Evolutionary conservation across 306 rosid species (phyloP), one percentile per base, ranked within the genome.

Genomic region (Acacia melanoxylon): DNA sequence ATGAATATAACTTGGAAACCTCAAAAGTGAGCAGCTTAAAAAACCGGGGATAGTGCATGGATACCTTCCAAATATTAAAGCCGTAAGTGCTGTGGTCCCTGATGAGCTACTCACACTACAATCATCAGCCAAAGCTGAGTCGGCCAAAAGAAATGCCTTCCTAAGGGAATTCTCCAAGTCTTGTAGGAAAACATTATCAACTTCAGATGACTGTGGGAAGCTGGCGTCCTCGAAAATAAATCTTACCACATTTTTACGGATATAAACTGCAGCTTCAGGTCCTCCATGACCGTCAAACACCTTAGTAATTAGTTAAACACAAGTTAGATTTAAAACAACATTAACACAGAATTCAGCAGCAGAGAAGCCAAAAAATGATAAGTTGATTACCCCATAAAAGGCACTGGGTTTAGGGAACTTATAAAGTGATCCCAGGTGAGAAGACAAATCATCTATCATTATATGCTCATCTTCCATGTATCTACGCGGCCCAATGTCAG

Each of bases 221-320:
- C 65, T 78, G 68, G 81, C 91, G 74, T 91, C 97, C 76, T 92
- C 92, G 14, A 96, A 93, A 80, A 96, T 74, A 83, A 93, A 88
- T 74, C 91, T 90, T 46, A 88, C 83, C 12, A 91, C 92, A 83
- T 96, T 90, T 83, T 91, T 88, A 72, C 86, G 87, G 11, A 92
- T 84, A 80, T 86, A 96, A 82, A 91, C 93, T 20, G 98, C 97
- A 25, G 99, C 99, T 88, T 96, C 99, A 19, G 98, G 92, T 85
- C 99, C 98, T 89, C 99, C 99, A 83, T 96, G 99, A 27, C 99
- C 98, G 75, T 96, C 99, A 85, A 96, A 93, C 44, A 96, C 94
- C 99, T 95, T 85, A 70, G 31, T 66, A 13, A 81, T 42, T 80
- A 16, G 10, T 56, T 61, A 44, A 74, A 74, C 42, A 52, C 70